Evolutionary conservation across 805 yeast genomes (phyloP).

Genomic region (Priceomyces haplophilus): DNA sequence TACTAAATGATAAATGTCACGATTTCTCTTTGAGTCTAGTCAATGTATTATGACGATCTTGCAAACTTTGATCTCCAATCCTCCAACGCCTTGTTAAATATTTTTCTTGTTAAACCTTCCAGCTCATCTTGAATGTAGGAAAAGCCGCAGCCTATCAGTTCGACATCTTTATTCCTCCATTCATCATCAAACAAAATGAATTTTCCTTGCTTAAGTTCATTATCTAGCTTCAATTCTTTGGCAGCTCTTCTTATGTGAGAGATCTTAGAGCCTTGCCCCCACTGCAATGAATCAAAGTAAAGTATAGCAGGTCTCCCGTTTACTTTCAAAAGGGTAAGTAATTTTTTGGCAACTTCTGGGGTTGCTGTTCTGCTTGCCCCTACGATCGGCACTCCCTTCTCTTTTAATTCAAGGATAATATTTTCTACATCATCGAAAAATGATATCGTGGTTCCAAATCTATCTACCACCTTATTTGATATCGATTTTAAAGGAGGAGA

Average conservation of each 20-base stretch:
- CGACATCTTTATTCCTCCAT: conserved; percentile 72
- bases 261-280: conserved; percentile 65
- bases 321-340: conserved; percentile 53
- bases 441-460: conserved; percentile 50
- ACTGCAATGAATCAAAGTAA: conserved; percentile 57
- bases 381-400: conserved; percentile 48
- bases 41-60: too few species aligned
- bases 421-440: conserved; percentile 68
- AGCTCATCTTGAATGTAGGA: conserved; percentile 58
- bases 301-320: conserved; percentile 50
- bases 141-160: conserved; percentile 65
- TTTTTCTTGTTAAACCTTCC: conserved; percentile 52
- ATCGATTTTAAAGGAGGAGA: conserved; percentile 48
- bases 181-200: conserved; percentile 75
- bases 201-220: conserved; percentile 43
- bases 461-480: conserved; percentile 45
- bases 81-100: conserved; percentile 46
- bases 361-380: conserved; percentile 80
- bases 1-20: too few species aligned
- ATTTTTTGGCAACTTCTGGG: conserved; percentile 69
- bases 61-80: conserved; percentile 23
- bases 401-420: conserved; percentile 52
- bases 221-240: conserved; percentile 42
- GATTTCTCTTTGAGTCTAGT: too few species aligned
- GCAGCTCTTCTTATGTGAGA: conserved; percentile 54